These are phyloP conservation scores for Phoenix roebelenii DNA, from an alignment of 176 grass and related monocot genomes.

Conservation along the genomic window DNA sequence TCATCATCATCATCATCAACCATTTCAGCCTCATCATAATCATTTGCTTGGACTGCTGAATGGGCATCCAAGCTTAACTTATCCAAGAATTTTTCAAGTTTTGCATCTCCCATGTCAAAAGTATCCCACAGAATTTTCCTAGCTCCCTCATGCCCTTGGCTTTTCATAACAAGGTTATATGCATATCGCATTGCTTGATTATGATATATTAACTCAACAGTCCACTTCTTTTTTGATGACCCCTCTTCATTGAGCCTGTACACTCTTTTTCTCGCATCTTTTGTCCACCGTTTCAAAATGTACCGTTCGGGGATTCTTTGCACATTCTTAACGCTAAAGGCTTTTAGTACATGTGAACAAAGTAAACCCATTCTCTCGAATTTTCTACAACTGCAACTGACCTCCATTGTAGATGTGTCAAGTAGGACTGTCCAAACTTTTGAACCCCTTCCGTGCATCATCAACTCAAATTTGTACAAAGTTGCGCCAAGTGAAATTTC, in stretches of 20 bases:
- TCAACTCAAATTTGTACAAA: conserved; percentile 56
- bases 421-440: conserved; percentile 48
- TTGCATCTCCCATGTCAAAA: conserved; percentile 44
- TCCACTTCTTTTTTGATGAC: conserved; percentile 42
- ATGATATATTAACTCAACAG: conserved; percentile 55
- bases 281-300: conserved; percentile 76
- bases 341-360: conserved; percentile 68
- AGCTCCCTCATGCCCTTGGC: conserved; percentile 49
- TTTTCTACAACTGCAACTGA: conserved; percentile 60
- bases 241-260: conserved; percentile 55
- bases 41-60: too few species aligned
- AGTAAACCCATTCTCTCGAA: conserved; percentile 82
- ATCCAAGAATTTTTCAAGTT: conserved; percentile 46
- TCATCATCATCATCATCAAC: too few species aligned
- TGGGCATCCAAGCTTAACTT: too few species aligned
- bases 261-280: conserved; percentile 62
- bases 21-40: too few species aligned
- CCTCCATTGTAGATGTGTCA: conserved; percentile 32
- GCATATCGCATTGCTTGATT: conserved; percentile 67
- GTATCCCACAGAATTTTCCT: conserved; percentile 48
- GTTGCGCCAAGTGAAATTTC: conserved; percentile 35
- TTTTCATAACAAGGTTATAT: conserved; percentile 76
- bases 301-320: conserved; percentile 59
- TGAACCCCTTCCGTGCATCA: conserved; percentile 52
- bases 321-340: conserved; percentile 58